phyloP scores from a whole-genome alignment of 129 eudicot genomes.

The Chrysanthemum seticuspe region DNA sequence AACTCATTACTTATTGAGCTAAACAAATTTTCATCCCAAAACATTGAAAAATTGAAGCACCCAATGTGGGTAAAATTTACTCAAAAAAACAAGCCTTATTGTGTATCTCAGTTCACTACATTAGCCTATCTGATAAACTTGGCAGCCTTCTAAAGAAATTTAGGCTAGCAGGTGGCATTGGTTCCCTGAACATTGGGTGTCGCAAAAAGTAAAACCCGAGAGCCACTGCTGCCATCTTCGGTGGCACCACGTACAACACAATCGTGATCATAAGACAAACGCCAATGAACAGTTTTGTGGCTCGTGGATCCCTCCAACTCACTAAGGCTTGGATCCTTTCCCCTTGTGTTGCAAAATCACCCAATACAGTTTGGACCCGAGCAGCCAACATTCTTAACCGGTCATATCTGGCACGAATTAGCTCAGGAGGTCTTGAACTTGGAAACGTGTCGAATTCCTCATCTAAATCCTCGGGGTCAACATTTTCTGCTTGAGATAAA shows the following conservation, averaged over 20 bases:
- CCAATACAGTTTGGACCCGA: constrained; percentile 91
- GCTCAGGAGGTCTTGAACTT: constrained; percentile 88
- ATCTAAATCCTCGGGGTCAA: constrained; percentile 88
- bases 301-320: constrained; percentile 99
- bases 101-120: constrained; percentile 43
- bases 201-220: constrained; percentile 92
- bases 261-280: constrained; percentile 78
- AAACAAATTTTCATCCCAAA: constrained; percentile 27
- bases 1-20: constrained; percentile 16
- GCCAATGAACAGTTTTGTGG: constrained; percentile 85
- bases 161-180: constrained; percentile 95
- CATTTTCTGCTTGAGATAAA: constrained; percentile 86
- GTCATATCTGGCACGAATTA: constrained; percentile 74
- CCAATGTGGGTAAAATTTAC: constrained; percentile 30
- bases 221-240: constrained; percentile 98
- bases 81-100: constrained; percentile 23
- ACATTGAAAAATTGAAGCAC: constrained; percentile 33
- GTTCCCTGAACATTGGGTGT: constrained; percentile 99
- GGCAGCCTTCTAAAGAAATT: constrained; percentile 97
- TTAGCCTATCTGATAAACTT: constrained; percentile 86
- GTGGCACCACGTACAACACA: constrained; percentile 74
- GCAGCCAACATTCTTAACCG: constrained; percentile 84
- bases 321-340: constrained; percentile 95
- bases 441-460: constrained; percentile 96
- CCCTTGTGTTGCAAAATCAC: constrained; percentile 98